Evolutionary conservation across 179 eudicot species (phyloP).

Genomic region (Carnegiea gigantea): DNA sequence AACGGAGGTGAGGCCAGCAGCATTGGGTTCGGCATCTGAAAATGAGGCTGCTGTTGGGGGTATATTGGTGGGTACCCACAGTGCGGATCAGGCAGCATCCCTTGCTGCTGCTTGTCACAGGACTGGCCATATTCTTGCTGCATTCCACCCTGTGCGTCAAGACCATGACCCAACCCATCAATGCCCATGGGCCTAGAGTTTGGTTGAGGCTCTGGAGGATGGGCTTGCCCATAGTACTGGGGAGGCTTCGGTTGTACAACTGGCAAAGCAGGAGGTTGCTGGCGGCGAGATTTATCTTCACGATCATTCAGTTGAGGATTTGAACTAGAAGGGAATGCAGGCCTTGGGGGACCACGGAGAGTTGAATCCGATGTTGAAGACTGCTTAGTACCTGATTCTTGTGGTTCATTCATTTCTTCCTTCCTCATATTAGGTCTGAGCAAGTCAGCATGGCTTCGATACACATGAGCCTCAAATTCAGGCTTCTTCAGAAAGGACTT

Average conservation of each 20-base stretch:
- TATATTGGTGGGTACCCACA: conserved; percentile 40
- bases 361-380: conserved; percentile 68
- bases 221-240: conserved; percentile 48
- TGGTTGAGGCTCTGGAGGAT: conserved; percentile 40
- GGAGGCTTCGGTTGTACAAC: conserved; percentile 45
- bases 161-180: conserved; percentile 38
- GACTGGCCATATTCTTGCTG: conserved; percentile 34
- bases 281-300: conserved; percentile 52
- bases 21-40: conserved; percentile 46
- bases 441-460: conserved; percentile 59
- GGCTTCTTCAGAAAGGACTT: conserved; percentile 75
- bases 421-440: conserved; percentile 53
- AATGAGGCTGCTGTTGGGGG: conserved; percentile 44
- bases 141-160: conserved; percentile 12
- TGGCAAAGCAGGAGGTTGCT: conserved; percentile 58
- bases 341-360: conserved; percentile 58
- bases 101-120: conserved; percentile 43
- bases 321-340: conserved; percentile 49
- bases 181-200: conserved; percentile 37
- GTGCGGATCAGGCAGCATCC: conserved; percentile 38
- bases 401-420: conserved; percentile 59
- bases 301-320: conserved; percentile 51
- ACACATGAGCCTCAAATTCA: conserved; percentile 83
- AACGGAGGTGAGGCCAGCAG: conserved; percentile 50
- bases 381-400: conserved; percentile 50